A percentile compares a stretch with the other conserved stretches of the same genome.
Evolutionary conservation across 2,329 filamentous ascomycete genomes (phyloP).

Genomic region (Helotiales sp.): DNA sequence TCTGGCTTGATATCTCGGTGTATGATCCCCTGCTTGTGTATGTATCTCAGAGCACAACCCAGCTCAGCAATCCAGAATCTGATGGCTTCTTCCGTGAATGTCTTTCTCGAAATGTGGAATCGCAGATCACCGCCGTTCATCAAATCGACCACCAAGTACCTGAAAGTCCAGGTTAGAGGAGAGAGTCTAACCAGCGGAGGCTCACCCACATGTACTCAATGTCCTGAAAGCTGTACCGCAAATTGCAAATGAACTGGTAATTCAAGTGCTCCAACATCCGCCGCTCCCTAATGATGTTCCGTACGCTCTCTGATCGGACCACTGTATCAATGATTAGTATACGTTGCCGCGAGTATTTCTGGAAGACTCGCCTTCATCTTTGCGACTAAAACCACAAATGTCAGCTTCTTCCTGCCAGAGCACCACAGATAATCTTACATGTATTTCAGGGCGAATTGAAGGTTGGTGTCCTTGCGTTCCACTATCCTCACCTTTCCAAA

Average conservation of each 20-base stretch:
- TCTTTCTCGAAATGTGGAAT: slow-evolving; percentile 97
- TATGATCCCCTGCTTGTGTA: slow-evolving; percentile 84
- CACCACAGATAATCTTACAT: slow-evolving; percentile 55
- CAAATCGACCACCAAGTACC: slow-evolving; percentile 91
- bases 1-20: slow-evolving; percentile 92
- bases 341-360: slow-evolving; percentile 11
- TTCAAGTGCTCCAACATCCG: slow-evolving; percentile 98
- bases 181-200: not conserved
- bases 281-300: slow-evolving; percentile 96
- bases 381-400: slow-evolving; percentile 5
- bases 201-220: slow-evolving; percentile 89
- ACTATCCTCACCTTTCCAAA: slow-evolving; percentile 99
- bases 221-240: slow-evolving; percentile 98
- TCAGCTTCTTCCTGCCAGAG: slow-evolving; percentile 47
- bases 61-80: slow-evolving; percentile 96
- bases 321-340: slow-evolving; percentile 54
- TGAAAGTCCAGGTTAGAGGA: slow-evolving; percentile 33
- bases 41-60: slow-evolving; percentile 85
- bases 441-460: slow-evolving; percentile 97
- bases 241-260: slow-evolving; percentile 96
- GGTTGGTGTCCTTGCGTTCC: slow-evolving; percentile 89
- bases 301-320: slow-evolving; percentile 94
- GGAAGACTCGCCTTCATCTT: slow-evolving; percentile 14
- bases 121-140: slow-evolving; percentile 97
- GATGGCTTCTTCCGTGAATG: slow-evolving; percentile 95